Evolutionary conservation across 441 rosid genomes (phyloP), one percentile per base, ranked within the genome.

Genomic region (Bruguiera hainesii): DNA sequence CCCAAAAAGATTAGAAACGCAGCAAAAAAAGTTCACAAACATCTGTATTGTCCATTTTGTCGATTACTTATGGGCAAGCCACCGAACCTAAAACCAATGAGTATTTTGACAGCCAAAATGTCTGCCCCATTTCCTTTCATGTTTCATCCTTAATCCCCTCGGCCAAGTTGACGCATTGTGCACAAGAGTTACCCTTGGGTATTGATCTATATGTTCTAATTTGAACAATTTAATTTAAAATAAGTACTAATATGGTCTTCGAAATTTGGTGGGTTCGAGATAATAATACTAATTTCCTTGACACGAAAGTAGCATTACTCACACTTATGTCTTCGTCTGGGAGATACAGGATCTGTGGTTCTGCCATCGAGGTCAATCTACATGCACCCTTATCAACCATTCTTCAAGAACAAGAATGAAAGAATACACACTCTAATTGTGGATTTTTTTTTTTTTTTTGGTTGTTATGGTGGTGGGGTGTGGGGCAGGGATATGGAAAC

Each of bases 31-130:
- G 21, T 59, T 25, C 3, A 20, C 33, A 57, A 50, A 23, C 63
- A 26, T 58, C 16, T 46, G 19, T 4, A 1, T 8, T 35, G 33
- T 1, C 5, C n/a, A n/a, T 33, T 28, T 16, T 51, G 31, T 78
- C 70, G 21, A 65, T 64, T 67, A 52, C 58, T 52, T 30, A 21
- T 29, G 56, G 71, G 82, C 60, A 29, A 78, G 63, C 68, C 76
- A 81, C 79, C 85, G 67, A 75, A 73, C 68, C 60, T 68, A 21
- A 28, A 70, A 26, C 78, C 64, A 63, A 66, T 37, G 52, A 68
- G 48, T 3, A 42, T 13, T 13, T 8, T 42, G 15, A 42, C 48
- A 11, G 18, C 48, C 18, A 13, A 6, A 6, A 52, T 6, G 30
- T 71, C 63, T n/a, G 49, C 46, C 30, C 29, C 3, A 57, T 35